Percentiles rank a stretch among this genome's conserved stretches.
These are phyloP conservation scores for Powellomyces hirtus DNA, from an alignment of 192 early-diverging fungal genomes.

Conservation along the genomic window DNA sequence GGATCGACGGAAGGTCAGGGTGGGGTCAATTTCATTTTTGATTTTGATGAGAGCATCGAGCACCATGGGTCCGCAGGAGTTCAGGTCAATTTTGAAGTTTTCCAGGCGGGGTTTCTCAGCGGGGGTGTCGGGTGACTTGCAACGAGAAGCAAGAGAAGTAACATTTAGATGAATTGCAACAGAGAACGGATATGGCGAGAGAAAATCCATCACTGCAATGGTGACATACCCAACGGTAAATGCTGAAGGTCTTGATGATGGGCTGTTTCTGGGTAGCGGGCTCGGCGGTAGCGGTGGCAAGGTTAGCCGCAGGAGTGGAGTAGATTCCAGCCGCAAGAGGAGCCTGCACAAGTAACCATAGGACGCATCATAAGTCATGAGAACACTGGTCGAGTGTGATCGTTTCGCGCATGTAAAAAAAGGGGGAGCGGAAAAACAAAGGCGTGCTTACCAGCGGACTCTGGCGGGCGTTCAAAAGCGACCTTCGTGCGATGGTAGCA, in stretches of 20 bases:
- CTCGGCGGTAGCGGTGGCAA: slow-evolving; percentile 31
- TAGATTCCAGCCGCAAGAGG: slow-evolving; percentile 21
- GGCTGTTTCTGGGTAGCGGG: slow-evolving; percentile 51
- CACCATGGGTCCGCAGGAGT: slow-evolving; percentile 93
- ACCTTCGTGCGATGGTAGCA: too few species aligned
- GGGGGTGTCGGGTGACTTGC: slow-evolving; percentile 79
- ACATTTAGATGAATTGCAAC: too few species aligned
- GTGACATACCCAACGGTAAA: slow-evolving; percentile 88
- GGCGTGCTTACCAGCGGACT: too few species aligned
- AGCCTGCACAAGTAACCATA: slow-evolving; percentile 3
- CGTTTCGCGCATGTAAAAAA: too few species aligned
- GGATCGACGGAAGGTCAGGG: slow-evolving; percentile 91
- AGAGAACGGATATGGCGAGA: too few species aligned
- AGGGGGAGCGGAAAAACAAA: too few species aligned
- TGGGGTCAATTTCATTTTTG: slow-evolving; percentile 94
- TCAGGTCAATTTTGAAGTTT: slow-evolving; percentile 87
- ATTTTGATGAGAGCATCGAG: slow-evolving; percentile 95
- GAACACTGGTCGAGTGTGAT: too few species aligned
- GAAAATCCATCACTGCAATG: not conserved
- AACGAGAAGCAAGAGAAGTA: too few species aligned
- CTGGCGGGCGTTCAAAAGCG: too few species aligned
- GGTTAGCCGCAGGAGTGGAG: slow-evolving; percentile 17
- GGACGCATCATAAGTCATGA: too few species aligned
- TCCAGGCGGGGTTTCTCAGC: slow-evolving; percentile 84
- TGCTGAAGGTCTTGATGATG: slow-evolving; percentile 83